Conservation (phyloP, 192 early-diverging fungal genomes). For the Rhizophagus prolifer region DNA sequence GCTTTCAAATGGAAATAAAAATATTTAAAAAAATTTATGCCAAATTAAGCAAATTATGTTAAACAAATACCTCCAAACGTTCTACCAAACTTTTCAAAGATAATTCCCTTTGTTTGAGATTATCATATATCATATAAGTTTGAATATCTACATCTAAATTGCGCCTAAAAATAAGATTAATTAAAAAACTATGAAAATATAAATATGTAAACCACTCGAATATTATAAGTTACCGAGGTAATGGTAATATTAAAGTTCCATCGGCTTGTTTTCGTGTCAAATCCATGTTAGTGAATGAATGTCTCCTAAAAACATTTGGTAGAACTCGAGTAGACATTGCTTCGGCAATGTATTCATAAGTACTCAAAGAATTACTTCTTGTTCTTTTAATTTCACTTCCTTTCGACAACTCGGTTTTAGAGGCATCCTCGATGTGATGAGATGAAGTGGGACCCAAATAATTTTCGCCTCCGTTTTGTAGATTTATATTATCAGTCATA, state of each 20-base stretch:
- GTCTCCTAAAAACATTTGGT: neutral
- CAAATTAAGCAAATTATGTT: conserved; percentile 14
- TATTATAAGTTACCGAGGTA: neutral
- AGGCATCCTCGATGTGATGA: neutral
- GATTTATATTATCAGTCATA: neutral
- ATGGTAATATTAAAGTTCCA: neutral
- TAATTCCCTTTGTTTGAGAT: conserved; percentile 30
- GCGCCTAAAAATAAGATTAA: neutral
- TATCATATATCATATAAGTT: conserved; percentile 42
- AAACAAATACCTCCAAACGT: conserved; percentile 17
- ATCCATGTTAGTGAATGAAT: conserved; percentile 2
- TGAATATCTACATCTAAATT: conserved; percentile 32
- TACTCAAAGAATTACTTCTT: neutral
- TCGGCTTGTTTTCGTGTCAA: neutral
- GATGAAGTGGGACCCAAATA: neutral
- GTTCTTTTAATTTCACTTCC: neutral
- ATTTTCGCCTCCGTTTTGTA: neutral
- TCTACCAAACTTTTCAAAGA: conserved; percentile 11
- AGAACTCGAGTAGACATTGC: neutral
- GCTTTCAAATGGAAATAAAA: conserved; percentile 20
- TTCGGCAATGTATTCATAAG: neutral
- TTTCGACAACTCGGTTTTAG: neutral
- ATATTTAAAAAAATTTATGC: neutral
- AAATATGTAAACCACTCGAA: neutral
- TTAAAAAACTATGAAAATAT: neutral